A percentile compares a stretch with the other conserved stretches of the same genome.
Conservation (phyloP, 2,329 filamentous ascomycete genomes). For the Aureobasidium mangrovei region DNA sequence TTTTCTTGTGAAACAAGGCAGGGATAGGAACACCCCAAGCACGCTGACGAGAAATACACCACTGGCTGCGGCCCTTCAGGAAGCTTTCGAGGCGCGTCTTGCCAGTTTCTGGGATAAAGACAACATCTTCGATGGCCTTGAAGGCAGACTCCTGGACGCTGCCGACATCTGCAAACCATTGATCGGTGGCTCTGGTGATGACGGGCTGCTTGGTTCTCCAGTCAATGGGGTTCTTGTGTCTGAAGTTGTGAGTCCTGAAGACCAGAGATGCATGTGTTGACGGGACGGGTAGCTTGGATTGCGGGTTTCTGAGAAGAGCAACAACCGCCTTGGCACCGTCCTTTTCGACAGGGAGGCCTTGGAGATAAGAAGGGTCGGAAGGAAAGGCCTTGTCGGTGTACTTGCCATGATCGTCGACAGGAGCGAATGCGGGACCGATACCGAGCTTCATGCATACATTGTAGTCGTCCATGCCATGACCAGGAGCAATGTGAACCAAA, state of each 20-base stretch:
- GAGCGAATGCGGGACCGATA: slow-evolving; percentile 63
- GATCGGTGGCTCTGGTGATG: slow-evolving; percentile 82
- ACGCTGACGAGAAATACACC: slow-evolving; percentile 95
- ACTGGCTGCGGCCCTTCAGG: slow-evolving; percentile 78
- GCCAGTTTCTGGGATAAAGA: slow-evolving; percentile 70
- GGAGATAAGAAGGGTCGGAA: slow-evolving; percentile 55
- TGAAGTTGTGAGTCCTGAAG: slow-evolving; percentile 60
- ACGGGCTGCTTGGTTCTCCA: slow-evolving; percentile 94
- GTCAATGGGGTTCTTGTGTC: slow-evolving; percentile 95
- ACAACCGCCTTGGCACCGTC: slow-evolving; percentile 63
- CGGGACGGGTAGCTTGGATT: slow-evolving; percentile 24
- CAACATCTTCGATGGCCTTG: slow-evolving; percentile 58
- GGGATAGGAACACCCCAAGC: slow-evolving; percentile 97
- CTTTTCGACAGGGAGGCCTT: slow-evolving; percentile 62
- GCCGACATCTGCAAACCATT: slow-evolving; percentile 94
- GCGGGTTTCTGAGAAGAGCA: slow-evolving; percentile 49
- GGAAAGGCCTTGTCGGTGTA: slow-evolving; percentile 78
- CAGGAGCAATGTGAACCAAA: slow-evolving; percentile 88
- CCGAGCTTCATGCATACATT: slow-evolving; percentile 63
- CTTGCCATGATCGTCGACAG: slow-evolving; percentile 69
- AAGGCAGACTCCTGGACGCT: slow-evolving; percentile 70
- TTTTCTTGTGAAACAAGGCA: slow-evolving; percentile 64
- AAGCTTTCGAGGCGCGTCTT: slow-evolving; percentile 73
- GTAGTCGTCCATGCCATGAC: slow-evolving; percentile 96
- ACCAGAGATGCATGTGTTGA: slow-evolving; percentile 36